Conservation (phyloP, 225 moss, liverwort and hornwort species). For the Asterella californica region DNA sequence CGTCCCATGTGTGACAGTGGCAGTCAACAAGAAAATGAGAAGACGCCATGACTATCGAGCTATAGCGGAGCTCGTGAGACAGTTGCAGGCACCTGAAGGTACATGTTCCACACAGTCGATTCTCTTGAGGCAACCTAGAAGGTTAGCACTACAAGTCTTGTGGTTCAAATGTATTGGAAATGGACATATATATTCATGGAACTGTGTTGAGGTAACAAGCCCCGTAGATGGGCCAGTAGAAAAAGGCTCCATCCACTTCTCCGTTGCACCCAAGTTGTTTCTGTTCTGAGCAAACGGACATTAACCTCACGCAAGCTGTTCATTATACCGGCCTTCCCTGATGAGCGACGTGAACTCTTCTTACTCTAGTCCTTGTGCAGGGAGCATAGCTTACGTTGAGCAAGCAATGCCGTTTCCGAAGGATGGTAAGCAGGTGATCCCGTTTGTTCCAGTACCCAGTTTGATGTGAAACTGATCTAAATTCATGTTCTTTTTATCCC, state of each 20-base stretch:
- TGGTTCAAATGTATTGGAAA: background rate
- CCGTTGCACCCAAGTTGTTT: background rate
- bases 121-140: background rate
- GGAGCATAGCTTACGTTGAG: constrained; percentile 93
- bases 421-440: constrained; percentile 88
- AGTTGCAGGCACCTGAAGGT: constrained; percentile 75
- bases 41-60: constrained; percentile 70
- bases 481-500: background rate
- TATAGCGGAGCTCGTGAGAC: constrained; percentile 60
- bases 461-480: background rate
- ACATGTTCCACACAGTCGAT: background rate
- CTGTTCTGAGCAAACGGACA: background rate
- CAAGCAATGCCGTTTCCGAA: constrained; percentile 93
- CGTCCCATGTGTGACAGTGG: constrained; percentile 77
- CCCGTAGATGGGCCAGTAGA: too few species aligned
- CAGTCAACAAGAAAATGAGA: constrained; percentile 76
- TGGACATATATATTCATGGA: background rate
- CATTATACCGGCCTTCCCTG: background rate
- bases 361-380: constrained; percentile 45
- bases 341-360: constrained; percentile 8
- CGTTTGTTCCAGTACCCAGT: background rate
- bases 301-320: background rate
- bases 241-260: too few species aligned
- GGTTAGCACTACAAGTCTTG: background rate
- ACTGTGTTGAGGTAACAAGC: too few species aligned